Evolutionary conservation across 2,329 filamentous ascomycete genomes (phyloP), one percentile per base, ranked within the genome.

Genomic region (Penicillium palitans): DNA sequence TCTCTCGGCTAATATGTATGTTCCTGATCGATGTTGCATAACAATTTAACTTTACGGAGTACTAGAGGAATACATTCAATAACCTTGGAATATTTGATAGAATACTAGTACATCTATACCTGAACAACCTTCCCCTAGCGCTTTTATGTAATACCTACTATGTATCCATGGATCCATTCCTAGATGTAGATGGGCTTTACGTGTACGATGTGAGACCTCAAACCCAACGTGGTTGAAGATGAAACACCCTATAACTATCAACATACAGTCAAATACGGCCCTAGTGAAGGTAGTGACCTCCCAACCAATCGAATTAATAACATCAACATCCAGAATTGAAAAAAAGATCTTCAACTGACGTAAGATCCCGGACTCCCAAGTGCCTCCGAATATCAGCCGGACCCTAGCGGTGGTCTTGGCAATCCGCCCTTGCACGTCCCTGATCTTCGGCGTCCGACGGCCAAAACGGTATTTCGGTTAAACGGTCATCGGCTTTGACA

Each of bases 321-420:
- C 49, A 24, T 48, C 15, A n/a, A 37, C 15, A 7, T n/a, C 9
- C 6, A 19, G 15, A 17, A 31, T n/a, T 19, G 5, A 31, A 42
- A n/a, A 48, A 35, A 35, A 35, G 31, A 6, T 25, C 46, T 19
- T 13, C 21, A 25, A 48, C 29, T 35, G 9, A 37, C 31, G 21
- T 35, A 24, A 6, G 27, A 62, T 52, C 45, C 21, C 10, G 31
- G 15, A 33, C 42, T 39, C 52, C 9, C 15, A 39, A 50, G 33
- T 59, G 24, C 50, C 37, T 49, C 44, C 39, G 44, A 61, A 52
- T 59, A 62, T 58, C 58, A 64, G 47, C 61, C 54, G 60, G 59
- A 60, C 59, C 65, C 65, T 66, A 60, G 58, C 51, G 56, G 56
- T 60, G 29, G 33, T 45, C 58, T 66, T 65, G 59, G 62, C 62